phyloP scores from a whole-genome alignment of 1,284 basidiomycete species.

The Melampsora medusae region DNA sequence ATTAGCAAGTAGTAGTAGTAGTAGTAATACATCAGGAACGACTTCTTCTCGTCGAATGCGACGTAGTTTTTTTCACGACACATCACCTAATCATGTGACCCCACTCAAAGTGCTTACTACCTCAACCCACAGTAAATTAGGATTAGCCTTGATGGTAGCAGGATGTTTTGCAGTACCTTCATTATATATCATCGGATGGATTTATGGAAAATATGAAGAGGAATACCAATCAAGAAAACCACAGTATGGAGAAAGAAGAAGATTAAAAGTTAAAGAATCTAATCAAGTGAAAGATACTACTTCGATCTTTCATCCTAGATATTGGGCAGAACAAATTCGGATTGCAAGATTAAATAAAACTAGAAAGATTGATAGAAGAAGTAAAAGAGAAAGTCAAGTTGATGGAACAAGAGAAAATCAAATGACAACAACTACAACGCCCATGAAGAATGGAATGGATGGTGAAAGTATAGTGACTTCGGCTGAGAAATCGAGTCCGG shows the following conservation, averaged over 20 bases:
- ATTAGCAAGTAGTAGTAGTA: not conserved
- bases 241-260: constrained; percentile 5
- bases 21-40: not conserved
- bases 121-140: constrained; percentile 23
- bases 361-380: too few species aligned
- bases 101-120: not conserved
- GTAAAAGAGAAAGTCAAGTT: too few species aligned
- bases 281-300: not conserved
- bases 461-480: not conserved
- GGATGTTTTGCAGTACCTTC: constrained; percentile 12
- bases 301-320: too few species aligned
- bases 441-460: too few species aligned
- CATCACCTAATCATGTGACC: not conserved
- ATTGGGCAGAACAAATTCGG: too few species aligned
- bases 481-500: not conserved
- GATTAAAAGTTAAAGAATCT: constrained; percentile 23
- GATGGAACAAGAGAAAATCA: too few species aligned
- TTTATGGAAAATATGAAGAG: constrained; percentile 14
- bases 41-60: not conserved
- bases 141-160: constrained; percentile 8
- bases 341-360: too few species aligned
- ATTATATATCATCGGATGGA: constrained; percentile 24
- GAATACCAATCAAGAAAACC: not conserved
- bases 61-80: constrained; percentile 7
- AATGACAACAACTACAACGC: too few species aligned